phyloP scores from a whole-genome alignment of 192 early-diverging fungal species.

The Endogone sp. region DNA sequence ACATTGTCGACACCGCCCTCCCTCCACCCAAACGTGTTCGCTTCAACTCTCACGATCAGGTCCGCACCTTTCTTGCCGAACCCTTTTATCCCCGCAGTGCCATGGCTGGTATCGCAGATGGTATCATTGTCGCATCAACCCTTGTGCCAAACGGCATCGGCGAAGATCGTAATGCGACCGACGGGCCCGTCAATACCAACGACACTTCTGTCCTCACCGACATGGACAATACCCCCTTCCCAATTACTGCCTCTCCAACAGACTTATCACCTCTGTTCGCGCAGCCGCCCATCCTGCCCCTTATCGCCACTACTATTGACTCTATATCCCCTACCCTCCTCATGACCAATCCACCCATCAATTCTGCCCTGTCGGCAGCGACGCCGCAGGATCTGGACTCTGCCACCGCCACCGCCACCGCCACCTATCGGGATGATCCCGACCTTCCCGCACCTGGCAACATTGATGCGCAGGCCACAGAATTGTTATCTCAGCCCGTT shows the following conservation, averaged over 20 bases:
- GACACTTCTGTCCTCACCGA: constrained; percentile 21
- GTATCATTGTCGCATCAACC: background rate
- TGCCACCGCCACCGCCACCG: too few species aligned
- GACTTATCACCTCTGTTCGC: background rate
- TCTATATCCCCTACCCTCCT: background rate
- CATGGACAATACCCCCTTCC: constrained; percentile 4
- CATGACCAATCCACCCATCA: too few species aligned
- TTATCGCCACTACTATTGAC: background rate
- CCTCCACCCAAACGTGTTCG: background rate
- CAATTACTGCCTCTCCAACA: background rate
- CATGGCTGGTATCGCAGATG: background rate
- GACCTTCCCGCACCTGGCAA: too few species aligned
- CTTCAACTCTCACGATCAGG: background rate
- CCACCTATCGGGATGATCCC: too few species aligned
- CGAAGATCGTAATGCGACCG: constrained; percentile 1
- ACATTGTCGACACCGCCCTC: background rate
- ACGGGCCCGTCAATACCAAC: constrained; percentile 1
- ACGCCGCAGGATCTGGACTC: too few species aligned
- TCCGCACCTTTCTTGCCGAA: too few species aligned
- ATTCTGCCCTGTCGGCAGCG: too few species aligned
- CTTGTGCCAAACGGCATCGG: constrained; percentile 3
- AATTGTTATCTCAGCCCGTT: too few species aligned
- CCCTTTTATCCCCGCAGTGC: background rate
- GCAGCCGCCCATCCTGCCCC: background rate
- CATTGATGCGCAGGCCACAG: too few species aligned